Evolutionary conservation across 176 grass and related monocot species (phyloP).

Genomic region (Phoenix roebelenii): DNA sequence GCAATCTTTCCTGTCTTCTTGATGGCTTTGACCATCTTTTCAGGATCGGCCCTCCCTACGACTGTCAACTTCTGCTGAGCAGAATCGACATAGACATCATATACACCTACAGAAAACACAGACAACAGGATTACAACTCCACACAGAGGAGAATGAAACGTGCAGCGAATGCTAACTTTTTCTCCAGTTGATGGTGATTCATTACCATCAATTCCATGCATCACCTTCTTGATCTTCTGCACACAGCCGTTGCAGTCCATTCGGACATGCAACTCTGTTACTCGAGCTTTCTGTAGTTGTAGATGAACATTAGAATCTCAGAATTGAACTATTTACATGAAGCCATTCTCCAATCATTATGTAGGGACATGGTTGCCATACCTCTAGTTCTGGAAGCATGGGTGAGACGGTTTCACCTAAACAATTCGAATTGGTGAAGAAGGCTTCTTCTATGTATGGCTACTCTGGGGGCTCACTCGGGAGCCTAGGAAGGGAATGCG

Average conservation of each 20-base stretch:
- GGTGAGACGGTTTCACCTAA: too few relatives aligned
- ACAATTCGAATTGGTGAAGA: too few relatives aligned
- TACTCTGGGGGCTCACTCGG: neutral
- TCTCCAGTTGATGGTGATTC: neutral
- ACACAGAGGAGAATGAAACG: neutral
- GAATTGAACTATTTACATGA: too few relatives aligned
- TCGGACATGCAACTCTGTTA: too few relatives aligned
- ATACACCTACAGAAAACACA: slow-evolving; percentile 40
- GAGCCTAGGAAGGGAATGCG: slow-evolving; percentile 7
- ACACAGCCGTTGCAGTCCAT: too few relatives aligned
- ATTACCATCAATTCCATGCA: too few relatives aligned
- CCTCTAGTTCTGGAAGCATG: too few relatives aligned
- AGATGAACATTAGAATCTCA: too few relatives aligned
- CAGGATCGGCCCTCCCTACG: slow-evolving; percentile 54
- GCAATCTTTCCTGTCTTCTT: slow-evolving; percentile 65
- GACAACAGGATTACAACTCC: neutral
- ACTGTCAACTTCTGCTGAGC: slow-evolving; percentile 67
- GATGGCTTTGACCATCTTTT: slow-evolving; percentile 72
- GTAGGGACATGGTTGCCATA: too few relatives aligned
- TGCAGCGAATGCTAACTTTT: neutral
- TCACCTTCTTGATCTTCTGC: too few relatives aligned
- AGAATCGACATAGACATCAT: slow-evolving; percentile 49
- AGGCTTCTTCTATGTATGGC: slow-evolving; percentile 10
- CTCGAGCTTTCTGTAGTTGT: too few relatives aligned
- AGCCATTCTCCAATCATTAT: too few relatives aligned